Percentiles rank a stretch among this genome's conserved stretches.
phyloP scores from a whole-genome alignment of 208 protist species.

The Vickermania ingenoplastis region DNA sequence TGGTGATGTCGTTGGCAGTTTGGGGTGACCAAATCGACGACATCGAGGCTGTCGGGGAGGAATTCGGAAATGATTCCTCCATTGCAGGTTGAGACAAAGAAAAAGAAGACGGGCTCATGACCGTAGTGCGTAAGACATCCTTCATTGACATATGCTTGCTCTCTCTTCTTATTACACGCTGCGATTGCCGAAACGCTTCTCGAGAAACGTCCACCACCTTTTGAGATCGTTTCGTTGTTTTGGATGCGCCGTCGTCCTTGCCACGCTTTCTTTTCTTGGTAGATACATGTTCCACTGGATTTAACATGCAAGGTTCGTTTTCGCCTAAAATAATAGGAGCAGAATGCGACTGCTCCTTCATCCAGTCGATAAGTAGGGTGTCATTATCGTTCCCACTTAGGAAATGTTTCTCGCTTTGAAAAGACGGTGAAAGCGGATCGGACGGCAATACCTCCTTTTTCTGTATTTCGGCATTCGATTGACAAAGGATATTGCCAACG shows the following conservation, averaged over 20 bases:
- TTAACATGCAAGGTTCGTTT: too few species aligned
- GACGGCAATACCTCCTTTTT: too few species aligned
- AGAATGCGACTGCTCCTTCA: not conserved
- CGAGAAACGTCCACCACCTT: slow-evolving; percentile 17
- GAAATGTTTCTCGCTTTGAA: not conserved
- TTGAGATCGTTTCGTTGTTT: not conserved
- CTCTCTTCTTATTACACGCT: slow-evolving; percentile 57
- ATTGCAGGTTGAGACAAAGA: too few species aligned
- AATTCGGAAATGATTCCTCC: too few species aligned
- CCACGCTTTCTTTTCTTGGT: not conserved
- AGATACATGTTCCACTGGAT: too few species aligned
- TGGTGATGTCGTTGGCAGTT: slow-evolving; percentile 51
- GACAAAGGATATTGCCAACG: too few species aligned
- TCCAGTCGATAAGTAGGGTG: not conserved
- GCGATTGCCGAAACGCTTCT: slow-evolving; percentile 45
- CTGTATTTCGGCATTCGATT: too few species aligned
- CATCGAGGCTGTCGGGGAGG: slow-evolving; percentile 2
- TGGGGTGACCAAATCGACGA: slow-evolving; percentile 54
- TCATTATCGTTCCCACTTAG: not conserved
- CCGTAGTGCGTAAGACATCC: slow-evolving; percentile 31
- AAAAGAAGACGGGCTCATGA: not conserved
- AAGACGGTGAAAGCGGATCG: not conserved
- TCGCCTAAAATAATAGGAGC: not conserved
- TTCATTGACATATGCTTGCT: slow-evolving; percentile 50
- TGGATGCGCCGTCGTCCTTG: not conserved